Evolutionary conservation across 2,329 filamentous ascomycete genomes (phyloP).

Genomic region (Simplicillium aogashimaense): DNA sequence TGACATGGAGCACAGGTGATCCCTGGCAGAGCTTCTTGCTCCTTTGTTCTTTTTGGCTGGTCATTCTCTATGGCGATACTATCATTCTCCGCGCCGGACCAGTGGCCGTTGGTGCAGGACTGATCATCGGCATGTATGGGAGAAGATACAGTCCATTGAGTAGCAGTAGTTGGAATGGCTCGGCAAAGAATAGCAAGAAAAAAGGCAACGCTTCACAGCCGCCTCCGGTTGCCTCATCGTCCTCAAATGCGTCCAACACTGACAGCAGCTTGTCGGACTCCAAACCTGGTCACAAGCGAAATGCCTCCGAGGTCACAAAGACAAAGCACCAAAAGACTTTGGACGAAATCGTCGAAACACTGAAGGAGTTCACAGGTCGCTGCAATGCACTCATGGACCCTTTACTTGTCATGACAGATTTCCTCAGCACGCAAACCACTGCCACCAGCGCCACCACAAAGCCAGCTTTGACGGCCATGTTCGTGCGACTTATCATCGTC

Average conservation of each 20-base stretch:
- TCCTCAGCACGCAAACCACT: conserved; percentile 81
- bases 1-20: conserved; percentile 91
- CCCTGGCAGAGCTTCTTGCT: conserved; percentile 96
- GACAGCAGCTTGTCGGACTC: conserved; percentile 11
- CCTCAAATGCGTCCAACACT: conserved; percentile 11
- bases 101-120: conserved; percentile 63
- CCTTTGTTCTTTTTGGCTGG: conserved; percentile 75
- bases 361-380: conserved; percentile 81
- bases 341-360: conserved; percentile 91
- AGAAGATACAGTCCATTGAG: conserved; percentile 83
- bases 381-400: conserved; percentile 91
- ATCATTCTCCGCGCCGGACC: conserved; percentile 77
- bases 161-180: conserved; percentile 63
- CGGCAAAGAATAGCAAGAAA: conserved; percentile 24
- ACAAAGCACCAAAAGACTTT: conserved; percentile 84
- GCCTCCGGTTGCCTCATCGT: conserved; percentile 7
- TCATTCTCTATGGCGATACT: conserved; percentile 75
- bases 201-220: conserved; percentile 8
- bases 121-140: conserved; percentile 90
- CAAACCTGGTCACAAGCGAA: conserved; percentile 17
- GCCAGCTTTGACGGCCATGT: conserved; percentile 80
- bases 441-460: conserved; percentile 85
- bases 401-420: conserved; percentile 80
- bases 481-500: conserved; percentile 78
- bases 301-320: conserved; percentile 47